A percentile compares a stretch with the other conserved stretches of the same genome.
These are phyloP conservation scores for Corylus heterophylla DNA, from an alignment of 306 rosid species.

Conservation along the genomic window DNA sequence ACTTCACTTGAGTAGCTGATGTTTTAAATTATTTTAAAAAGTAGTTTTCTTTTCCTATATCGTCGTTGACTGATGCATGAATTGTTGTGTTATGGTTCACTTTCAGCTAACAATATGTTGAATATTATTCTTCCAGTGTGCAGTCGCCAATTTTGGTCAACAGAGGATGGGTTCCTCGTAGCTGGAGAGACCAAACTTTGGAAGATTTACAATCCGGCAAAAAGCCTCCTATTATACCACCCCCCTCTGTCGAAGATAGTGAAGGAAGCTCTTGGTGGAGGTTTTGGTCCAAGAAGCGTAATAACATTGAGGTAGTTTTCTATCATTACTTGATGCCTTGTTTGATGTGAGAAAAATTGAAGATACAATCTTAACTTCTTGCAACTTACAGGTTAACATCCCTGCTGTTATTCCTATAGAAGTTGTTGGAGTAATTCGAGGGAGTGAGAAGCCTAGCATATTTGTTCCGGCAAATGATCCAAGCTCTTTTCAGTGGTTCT, in stretches of 20 bases:
- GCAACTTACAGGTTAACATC: constrained; percentile 52
- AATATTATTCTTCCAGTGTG: constrained; percentile 49
- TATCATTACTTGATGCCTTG: constrained; percentile 14
- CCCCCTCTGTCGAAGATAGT: constrained; percentile 37
- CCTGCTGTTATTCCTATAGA: constrained; percentile 47
- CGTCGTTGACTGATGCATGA: background rate
- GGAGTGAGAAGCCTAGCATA: constrained; percentile 93
- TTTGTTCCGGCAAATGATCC: constrained; percentile 96
- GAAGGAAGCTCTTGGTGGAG: constrained; percentile 81
- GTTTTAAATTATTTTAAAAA: background rate
- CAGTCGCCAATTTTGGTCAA: constrained; percentile 73
- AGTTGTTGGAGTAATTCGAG: constrained; percentile 81
- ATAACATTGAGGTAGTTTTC: constrained; percentile 53
- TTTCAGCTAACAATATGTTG: constrained; percentile 27
- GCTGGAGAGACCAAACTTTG: constrained; percentile 71
- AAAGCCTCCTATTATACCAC: constrained; percentile 33
- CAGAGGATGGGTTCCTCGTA: constrained; percentile 97
- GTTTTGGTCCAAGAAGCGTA: constrained; percentile 61
- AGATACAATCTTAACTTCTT: constrained; percentile 23
- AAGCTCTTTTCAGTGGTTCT: constrained; percentile 80
- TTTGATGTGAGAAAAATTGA: constrained; percentile 11
- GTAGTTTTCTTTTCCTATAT: background rate
- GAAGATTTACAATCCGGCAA: constrained; percentile 41
- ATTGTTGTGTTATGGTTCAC: background rate
- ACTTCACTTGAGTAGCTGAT: background rate